Evolutionary conservation across 208 protist species (phyloP).

Genomic region (Crithidia expoeki): DNA sequence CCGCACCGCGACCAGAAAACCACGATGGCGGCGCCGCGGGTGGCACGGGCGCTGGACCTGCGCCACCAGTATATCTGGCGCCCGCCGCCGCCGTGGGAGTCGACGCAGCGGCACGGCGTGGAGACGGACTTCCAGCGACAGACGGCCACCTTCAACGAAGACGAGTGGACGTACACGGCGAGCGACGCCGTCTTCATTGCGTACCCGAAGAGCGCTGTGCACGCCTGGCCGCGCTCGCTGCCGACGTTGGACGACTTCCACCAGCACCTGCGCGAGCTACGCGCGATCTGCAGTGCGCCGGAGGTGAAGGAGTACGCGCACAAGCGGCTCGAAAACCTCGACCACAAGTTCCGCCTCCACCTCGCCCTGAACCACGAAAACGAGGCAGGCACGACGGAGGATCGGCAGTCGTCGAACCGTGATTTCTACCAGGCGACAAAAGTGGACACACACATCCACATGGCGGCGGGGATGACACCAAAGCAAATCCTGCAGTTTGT

Average conservation of each 20-base stretch:
- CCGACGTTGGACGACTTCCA: conserved; percentile 83
- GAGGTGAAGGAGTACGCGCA: conserved; percentile 94
- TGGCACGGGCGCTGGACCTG: conserved; percentile 77
- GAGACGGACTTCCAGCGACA: conserved; percentile 87
- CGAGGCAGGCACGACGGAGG: conserved; percentile 88
- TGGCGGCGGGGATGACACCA: conserved; percentile 95
- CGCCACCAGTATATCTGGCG: conserved; percentile 83
- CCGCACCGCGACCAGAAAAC: conserved; percentile 44
- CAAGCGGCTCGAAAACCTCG: conserved; percentile 90
- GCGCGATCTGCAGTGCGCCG: conserved; percentile 67
- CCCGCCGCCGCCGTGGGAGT: conserved; percentile 78
- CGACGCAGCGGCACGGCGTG: conserved; percentile 58
- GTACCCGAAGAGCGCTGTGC: conserved; percentile 71
- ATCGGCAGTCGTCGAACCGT: conserved; percentile 86
- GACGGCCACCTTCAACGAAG: conserved; percentile 88
- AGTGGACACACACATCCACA: conserved; percentile 98
- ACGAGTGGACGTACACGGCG: conserved; percentile 86
- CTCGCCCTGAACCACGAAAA: conserved; percentile 93
- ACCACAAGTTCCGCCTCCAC: conserved; percentile 94
- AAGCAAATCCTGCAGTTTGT: conserved; percentile 96
- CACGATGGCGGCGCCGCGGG: conserved; percentile 44
- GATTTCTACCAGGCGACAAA: conserved; percentile 96
- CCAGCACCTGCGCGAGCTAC: conserved; percentile 73
- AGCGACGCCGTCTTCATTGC: conserved; percentile 91
- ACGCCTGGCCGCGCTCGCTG: conserved; percentile 82